Evolutionary conservation across 1,284 basidiomycete species (phyloP).

Genomic region (Tilletia indica): DNA sequence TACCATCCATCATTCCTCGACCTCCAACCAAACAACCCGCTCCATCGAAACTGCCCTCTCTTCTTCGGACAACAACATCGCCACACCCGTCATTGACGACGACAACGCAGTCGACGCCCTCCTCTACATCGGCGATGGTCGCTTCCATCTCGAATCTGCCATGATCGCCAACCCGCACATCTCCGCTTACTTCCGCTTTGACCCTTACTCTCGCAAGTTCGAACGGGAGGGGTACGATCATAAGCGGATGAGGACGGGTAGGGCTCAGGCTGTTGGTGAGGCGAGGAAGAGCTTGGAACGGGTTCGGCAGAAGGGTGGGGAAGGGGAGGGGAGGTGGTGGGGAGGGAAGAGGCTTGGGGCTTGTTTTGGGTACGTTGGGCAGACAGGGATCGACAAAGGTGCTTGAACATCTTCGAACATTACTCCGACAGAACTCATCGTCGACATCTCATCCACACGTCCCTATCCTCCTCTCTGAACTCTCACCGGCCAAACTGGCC

Average conservation of each 20-base stretch:
- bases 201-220: conserved; percentile 96
- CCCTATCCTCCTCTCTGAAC: conserved; percentile 87
- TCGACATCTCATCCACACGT: conserved; percentile 66
- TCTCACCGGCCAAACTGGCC: conserved; percentile 87
- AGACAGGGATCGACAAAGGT: conserved; percentile 90
- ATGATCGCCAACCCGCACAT: conserved; percentile 98
- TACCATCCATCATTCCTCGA: conserved; percentile 54
- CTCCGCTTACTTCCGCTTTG: conserved; percentile 87
- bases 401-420: conserved; percentile 56
- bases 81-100: conserved; percentile 19
- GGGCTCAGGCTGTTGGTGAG: conserved; percentile 70
- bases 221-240: conserved; percentile 92
- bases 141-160: conserved; percentile 96
- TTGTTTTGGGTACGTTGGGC: conserved; percentile 92
- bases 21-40: not conserved
- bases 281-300: conserved; percentile 35
- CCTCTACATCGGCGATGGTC: conserved; percentile 87
- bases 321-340: not conserved
- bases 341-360: conserved; percentile 67
- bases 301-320: not conserved
- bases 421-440: conserved; percentile 25
- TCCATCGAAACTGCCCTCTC: not conserved
- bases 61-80: not conserved
- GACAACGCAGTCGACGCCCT: conserved; percentile 45
- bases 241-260: conserved; percentile 73